These are phyloP conservation scores for Ricinus communis DNA, from an alignment of 345 rosid genomes.

Conservation along the genomic window DNA sequence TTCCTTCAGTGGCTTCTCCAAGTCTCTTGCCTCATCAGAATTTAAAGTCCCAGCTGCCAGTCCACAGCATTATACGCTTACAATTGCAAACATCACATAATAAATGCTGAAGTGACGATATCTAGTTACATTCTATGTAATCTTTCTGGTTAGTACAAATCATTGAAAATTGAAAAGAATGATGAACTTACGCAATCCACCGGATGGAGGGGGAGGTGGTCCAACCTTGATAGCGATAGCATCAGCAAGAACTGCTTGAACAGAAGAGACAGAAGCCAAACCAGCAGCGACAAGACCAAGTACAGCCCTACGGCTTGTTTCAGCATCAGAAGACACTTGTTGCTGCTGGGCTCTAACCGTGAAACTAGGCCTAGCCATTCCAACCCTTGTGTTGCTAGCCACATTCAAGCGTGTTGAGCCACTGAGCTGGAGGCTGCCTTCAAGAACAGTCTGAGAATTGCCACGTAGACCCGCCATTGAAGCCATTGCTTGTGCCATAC, in stretches of 20 bases:
- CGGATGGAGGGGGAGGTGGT: constrained; percentile 88
- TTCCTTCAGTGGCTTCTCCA: constrained; percentile 43
- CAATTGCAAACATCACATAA: too few relatives aligned
- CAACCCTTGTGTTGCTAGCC: constrained; percentile 21
- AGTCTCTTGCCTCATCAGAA: constrained; percentile 84
- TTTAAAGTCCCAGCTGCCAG: constrained; percentile 86
- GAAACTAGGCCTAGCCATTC: constrained; percentile 39
- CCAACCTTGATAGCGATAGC: constrained; percentile 74
- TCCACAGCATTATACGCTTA: not conserved
- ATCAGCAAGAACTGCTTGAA: constrained; percentile 71
- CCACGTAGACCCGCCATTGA: constrained; percentile 73
- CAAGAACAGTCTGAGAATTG: constrained; percentile 63
- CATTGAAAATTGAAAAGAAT: not conserved
- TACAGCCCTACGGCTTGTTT: constrained; percentile 70
- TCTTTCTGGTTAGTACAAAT: too few relatives aligned
- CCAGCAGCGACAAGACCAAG: constrained; percentile 73
- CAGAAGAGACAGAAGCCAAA: constrained; percentile 68
- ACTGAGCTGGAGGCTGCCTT: constrained; percentile 60
- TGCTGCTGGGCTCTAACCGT: constrained; percentile 61
- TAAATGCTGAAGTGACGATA: too few relatives aligned
- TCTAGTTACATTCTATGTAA: too few relatives aligned
- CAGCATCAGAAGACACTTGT: constrained; percentile 42
- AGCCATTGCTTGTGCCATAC: constrained; percentile 73
- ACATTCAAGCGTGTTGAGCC: constrained; percentile 50
- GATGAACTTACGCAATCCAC: constrained; percentile 78